Evolutionary conservation across 2,329 filamentous ascomycete genomes (phyloP), one percentile per base, ranked within the genome.

Genomic region (Mariannaea sp.): DNA sequence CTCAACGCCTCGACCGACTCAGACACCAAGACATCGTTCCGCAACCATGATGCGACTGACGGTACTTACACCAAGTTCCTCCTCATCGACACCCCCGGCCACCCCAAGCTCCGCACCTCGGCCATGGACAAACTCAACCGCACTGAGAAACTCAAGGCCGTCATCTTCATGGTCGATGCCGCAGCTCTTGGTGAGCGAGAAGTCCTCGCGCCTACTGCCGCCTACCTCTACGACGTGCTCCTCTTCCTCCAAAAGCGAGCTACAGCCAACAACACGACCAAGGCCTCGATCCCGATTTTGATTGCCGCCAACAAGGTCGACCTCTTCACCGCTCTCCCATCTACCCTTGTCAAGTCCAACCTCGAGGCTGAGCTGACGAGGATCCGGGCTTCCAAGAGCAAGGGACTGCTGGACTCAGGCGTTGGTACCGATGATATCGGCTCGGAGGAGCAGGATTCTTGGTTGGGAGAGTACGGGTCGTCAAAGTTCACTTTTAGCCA

Each of bases 291-390:
- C 7, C 86, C 89, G 0, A 80, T 99, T 7, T 80, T 99, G 29
- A 78, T 99, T 27, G 92, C 92, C 2, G 92, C 92, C 48, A 99
- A 97, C 74, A 99, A 99, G 80, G 82, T 92, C 69, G 94, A 99
- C 71, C 80, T 99, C 1, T 99, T 99, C 70, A 97, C 94, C 0
- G 91, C 93, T 7, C 76, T 97, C 45, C 94, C 94, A 0, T 83
- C 89, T 0, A 80, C 82, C 5, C 78, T 95, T 26, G 89, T 97
- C 54, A 87, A 84, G 71, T 80, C 80, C 47, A 84, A 82, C 59
- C 77, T 99, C 12, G 92, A 97, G 74, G 78, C 80, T 10, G 93
- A 97, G 71, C 84, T 97, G 55, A 84, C 86, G 20, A 84, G 88
- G 43, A 88, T 97, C 46, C 83, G 93, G 41, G 78, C 80, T 52